Conservation (phyloP, 495 filamentous ascomycete genomes). For the Aspergillus egyptiacus region DNA sequence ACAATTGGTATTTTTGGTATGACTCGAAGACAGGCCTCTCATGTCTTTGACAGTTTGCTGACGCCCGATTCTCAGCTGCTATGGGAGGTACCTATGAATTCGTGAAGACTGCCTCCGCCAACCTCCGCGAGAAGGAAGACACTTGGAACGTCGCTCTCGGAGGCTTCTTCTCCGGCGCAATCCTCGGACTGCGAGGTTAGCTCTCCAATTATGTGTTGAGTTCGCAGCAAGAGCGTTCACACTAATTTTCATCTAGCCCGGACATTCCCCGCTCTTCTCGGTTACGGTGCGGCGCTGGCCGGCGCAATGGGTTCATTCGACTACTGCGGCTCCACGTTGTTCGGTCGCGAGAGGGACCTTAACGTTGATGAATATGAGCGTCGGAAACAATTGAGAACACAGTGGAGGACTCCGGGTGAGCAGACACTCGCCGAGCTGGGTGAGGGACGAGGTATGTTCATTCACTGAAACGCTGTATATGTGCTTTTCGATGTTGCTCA, state of each 20-base stretch:
- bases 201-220: background rate
- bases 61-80: slow-evolving; percentile 52
- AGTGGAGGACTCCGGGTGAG: slow-evolving; percentile 67
- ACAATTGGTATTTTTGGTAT: slow-evolving; percentile 63
- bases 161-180: slow-evolving; percentile 64
- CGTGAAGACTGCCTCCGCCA: slow-evolving; percentile 62
- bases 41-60: slow-evolving; percentile 10
- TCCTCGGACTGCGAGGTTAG: slow-evolving; percentile 61
- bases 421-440: slow-evolving; percentile 79
- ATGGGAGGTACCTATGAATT: slow-evolving; percentile 78
- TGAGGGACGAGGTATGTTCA: slow-evolving; percentile 75
- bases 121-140: slow-evolving; percentile 72
- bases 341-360: slow-evolving; percentile 50
- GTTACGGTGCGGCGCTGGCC: slow-evolving; percentile 63
- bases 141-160: slow-evolving; percentile 62
- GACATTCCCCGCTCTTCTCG: slow-evolving; percentile 72
- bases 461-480: background rate
- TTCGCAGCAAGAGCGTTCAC: background rate
- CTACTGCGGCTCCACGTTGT: slow-evolving; percentile 66
- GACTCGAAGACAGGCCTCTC: slow-evolving; percentile 9
- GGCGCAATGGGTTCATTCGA: slow-evolving; percentile 62
- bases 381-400: slow-evolving; percentile 69
- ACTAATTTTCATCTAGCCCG: slow-evolving; percentile 48
- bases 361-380: slow-evolving; percentile 73
- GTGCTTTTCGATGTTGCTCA: slow-evolving; percentile 21